These are phyloP conservation scores for Maudiozyma humilis DNA, from an alignment of 1,139 yeast species.

Conservation along the genomic window DNA sequence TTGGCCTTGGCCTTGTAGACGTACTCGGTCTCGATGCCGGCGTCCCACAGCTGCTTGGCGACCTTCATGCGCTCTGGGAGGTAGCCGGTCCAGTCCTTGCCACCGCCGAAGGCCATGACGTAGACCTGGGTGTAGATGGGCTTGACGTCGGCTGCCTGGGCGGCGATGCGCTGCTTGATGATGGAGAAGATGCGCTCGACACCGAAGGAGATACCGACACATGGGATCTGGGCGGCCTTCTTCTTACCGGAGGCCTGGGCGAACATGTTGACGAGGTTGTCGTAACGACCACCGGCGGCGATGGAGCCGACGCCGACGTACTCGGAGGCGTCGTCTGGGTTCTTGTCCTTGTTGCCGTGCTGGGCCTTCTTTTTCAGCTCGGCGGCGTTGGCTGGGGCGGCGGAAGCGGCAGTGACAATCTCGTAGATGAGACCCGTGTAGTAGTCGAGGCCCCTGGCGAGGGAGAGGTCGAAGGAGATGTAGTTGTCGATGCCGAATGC, in stretches of 20 bases:
- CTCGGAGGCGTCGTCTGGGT: constrained; percentile 78
- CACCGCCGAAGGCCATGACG: constrained; percentile 98
- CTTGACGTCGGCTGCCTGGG: constrained; percentile 39
- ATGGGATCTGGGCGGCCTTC: constrained; percentile 66
- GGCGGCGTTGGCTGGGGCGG: constrained; percentile 77
- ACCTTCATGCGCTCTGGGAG: constrained; percentile 83
- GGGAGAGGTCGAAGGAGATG: constrained; percentile 80
- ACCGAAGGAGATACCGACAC: constrained; percentile 95
- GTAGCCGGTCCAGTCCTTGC: constrained; percentile 90
- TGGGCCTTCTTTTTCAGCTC: constrained; percentile 48
- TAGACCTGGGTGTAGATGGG: constrained; percentile 86
- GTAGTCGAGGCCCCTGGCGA: constrained; percentile 95
- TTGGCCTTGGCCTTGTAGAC: constrained; percentile 88
- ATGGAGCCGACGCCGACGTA: constrained; percentile 97
- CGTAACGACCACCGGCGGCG: constrained; percentile 98
- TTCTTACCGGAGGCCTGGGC: constrained; percentile 72
- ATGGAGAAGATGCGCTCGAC: constrained; percentile 90
- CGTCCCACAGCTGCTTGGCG: constrained; percentile 74
- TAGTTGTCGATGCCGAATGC: constrained; percentile 62
- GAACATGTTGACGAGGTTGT: constrained; percentile 93
- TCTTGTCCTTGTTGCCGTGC: neutral
- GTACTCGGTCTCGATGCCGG: constrained; percentile 84
- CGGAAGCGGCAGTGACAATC: constrained; percentile 89
- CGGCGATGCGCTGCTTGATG: constrained; percentile 61
- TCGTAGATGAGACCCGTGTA: constrained; percentile 95